Conservation (phyloP, 257 asterid species). For the Penstemon davidsonii region DNA sequence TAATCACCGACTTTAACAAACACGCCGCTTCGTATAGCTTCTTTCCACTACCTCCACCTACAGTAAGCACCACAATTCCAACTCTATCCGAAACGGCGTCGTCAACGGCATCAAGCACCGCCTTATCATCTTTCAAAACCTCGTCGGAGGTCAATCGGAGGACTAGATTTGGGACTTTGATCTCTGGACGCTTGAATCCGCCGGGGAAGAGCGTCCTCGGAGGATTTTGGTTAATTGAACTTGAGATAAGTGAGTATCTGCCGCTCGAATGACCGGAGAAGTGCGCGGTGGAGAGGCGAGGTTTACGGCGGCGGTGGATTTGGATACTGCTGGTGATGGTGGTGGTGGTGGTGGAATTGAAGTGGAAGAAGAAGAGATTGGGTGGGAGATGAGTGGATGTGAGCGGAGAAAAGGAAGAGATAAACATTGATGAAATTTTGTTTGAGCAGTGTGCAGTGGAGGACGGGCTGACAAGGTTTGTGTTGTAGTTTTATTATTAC, state of each 20-base stretch:
- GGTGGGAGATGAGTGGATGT: conserved; percentile 35
- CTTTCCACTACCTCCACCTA: conserved; percentile 65
- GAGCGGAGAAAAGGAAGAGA: conserved; percentile 39
- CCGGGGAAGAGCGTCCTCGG: conserved; percentile 82
- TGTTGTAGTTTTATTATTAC: too few relatives aligned
- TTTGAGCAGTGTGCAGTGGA: too few relatives aligned
- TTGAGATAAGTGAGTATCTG: conserved; percentile 26
- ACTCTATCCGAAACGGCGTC: conserved; percentile 60
- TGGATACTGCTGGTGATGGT: neutral
- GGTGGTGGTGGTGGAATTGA: conserved; percentile 20
- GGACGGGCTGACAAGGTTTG: too few relatives aligned
- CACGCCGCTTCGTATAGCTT: conserved; percentile 81
- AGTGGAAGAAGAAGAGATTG: conserved; percentile 33
- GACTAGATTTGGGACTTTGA: conserved; percentile 67
- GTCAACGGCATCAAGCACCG: conserved; percentile 55
- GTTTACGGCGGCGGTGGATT: conserved; percentile 7
- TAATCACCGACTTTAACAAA: conserved; percentile 70
- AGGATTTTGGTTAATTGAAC: conserved; percentile 45
- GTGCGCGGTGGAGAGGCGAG: conserved; percentile 26
- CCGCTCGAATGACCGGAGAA: conserved; percentile 22
- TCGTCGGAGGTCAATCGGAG: conserved; percentile 63
- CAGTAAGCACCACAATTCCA: conserved; percentile 79
- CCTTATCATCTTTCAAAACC: conserved; percentile 45
- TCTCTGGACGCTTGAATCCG: conserved; percentile 95
- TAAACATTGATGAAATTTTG: neutral